These are phyloP conservation scores for Ustilago crameri DNA, from an alignment of 1,284 basidiomycete genomes.

Conservation along the genomic window DNA sequence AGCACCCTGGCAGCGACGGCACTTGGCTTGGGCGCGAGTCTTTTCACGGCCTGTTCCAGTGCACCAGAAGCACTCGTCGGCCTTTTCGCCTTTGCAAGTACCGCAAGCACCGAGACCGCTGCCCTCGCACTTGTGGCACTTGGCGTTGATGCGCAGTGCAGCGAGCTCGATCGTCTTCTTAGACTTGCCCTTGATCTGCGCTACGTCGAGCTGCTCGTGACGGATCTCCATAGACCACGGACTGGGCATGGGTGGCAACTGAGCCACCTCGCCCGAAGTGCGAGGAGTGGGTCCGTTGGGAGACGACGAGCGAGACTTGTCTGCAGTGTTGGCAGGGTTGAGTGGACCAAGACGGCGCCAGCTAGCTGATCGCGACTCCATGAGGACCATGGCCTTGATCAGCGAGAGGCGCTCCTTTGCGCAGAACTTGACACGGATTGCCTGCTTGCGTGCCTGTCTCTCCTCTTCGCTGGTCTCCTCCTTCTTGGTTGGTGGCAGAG, in stretches of 20 bases:
- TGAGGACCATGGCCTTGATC: slow-evolving; percentile 59
- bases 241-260: slow-evolving; percentile 49
- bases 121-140: slow-evolving; percentile 47
- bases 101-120: slow-evolving; percentile 30
- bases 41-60: slow-evolving; percentile 52
- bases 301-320: not conserved
- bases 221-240: slow-evolving; percentile 53
- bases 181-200: slow-evolving; percentile 46
- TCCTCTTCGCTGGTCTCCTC: slow-evolving; percentile 55
- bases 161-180: slow-evolving; percentile 55
- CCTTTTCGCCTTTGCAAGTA: slow-evolving; percentile 46
- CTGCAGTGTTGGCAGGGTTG: slow-evolving; percentile 5
- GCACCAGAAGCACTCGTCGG: slow-evolving; percentile 63
- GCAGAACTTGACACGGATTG: slow-evolving; percentile 36
- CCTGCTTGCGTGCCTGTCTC: slow-evolving; percentile 38
- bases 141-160: slow-evolving; percentile 41
- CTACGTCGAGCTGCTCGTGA: slow-evolving; percentile 47
- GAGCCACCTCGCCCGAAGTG: slow-evolving; percentile 1
- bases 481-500: slow-evolving; percentile 55
- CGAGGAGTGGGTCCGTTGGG: no score
- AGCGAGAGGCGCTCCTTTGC: slow-evolving; percentile 50
- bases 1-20: slow-evolving; percentile 52
- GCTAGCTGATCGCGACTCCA: slow-evolving; percentile 45
- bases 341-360: slow-evolving; percentile 44
- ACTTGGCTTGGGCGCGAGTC: slow-evolving; percentile 39